phyloP scores from a whole-genome alignment of 2,329 filamentous ascomycete species.

The Stylonectria norvegica region DNA sequence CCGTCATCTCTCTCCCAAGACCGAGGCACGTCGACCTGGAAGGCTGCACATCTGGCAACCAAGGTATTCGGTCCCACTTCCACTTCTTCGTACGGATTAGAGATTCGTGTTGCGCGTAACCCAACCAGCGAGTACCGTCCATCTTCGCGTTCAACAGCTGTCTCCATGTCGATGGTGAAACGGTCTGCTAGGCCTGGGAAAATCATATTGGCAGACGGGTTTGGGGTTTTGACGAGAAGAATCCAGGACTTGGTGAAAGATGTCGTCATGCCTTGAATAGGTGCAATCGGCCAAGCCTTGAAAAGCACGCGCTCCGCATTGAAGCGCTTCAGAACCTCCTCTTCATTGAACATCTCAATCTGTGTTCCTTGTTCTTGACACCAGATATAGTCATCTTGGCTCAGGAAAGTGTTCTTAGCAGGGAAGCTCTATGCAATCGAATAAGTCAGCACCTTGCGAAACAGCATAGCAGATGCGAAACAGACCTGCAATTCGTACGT shows the following conservation, averaged over 20 bases:
- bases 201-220: constrained; percentile 8
- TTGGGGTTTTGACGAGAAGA: constrained; percentile 27
- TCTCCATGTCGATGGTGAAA: constrained; percentile 28
- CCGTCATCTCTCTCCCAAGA: constrained; percentile 27
- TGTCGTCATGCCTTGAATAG: constrained; percentile 27
- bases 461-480: neutral
- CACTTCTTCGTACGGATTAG: constrained; percentile 31
- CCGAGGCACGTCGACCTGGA: constrained; percentile 33
- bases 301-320: constrained; percentile 24
- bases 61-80: constrained; percentile 3
- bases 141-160: constrained; percentile 14
- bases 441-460: constrained; percentile 12
- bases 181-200: constrained; percentile 29
- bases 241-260: constrained; percentile 33
- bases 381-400: constrained; percentile 23
- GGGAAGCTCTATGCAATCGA: constrained; percentile 7
- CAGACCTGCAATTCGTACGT: no score
- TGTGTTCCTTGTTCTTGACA: constrained; percentile 31
- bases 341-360: constrained; percentile 35
- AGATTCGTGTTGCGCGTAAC: constrained; percentile 25
- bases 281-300: constrained; percentile 30
- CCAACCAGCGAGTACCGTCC: constrained; percentile 25
- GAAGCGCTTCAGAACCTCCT: constrained; percentile 19
- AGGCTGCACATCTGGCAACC: constrained; percentile 27
- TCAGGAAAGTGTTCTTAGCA: constrained; percentile 19